Base-by-base conservation (phyloP, 371 early-diverging fungal genomes). In the Mycotypha africana region DNA sequence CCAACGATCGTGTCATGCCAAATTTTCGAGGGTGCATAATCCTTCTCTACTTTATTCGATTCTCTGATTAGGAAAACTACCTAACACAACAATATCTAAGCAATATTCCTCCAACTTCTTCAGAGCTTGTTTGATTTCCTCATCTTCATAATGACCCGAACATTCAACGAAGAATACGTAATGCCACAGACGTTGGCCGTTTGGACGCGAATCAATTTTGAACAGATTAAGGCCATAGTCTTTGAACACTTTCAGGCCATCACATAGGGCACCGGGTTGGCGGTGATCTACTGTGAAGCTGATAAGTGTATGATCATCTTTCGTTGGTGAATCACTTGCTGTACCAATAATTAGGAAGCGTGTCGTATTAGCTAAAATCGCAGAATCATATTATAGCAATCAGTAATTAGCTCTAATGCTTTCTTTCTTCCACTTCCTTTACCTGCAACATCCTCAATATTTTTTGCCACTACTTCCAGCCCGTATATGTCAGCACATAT, bases 201-300 rank as follows among this genome's bases (percentile, higher is more conserved):
- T 84, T 0, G 97, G 97, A 15, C 94, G 83, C 16, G 93, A 88
- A 61, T 94, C 93, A 51, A 95, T 94, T 40, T 90, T 91, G 39
- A 90, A 91, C 45, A 94, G 60, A 62, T 93, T 95, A 52, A 97
- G 67, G 20, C 69, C 61, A 49, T 83, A 63, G 43, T 85, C 81
- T 57, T 90, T 92, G 70, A 97, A 87, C 16, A 88, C 85, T 40
- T 78, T 81, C 24, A 97, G 65, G 0, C 86, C 90, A 57, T 92
- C 86, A 56, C 89, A 88, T 41, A 95, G 71, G 2, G 95, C 92
- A 48, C 94, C 94, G 1, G 95, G 90, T 49, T 85, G 78, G 12
- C 89, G 82, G 57, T 93, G 93, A 49, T 95, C 94, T 2, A 91
- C 87, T 4, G 91, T 88, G 63, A 91, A 92, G 52, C 77, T 80